A percentile compares a stretch with the other conserved stretches of the same genome.
phyloP scores from a whole-genome alignment of 2,329 filamentous ascomycete species.

The Teratosphaeria nubilosa region DNA sequence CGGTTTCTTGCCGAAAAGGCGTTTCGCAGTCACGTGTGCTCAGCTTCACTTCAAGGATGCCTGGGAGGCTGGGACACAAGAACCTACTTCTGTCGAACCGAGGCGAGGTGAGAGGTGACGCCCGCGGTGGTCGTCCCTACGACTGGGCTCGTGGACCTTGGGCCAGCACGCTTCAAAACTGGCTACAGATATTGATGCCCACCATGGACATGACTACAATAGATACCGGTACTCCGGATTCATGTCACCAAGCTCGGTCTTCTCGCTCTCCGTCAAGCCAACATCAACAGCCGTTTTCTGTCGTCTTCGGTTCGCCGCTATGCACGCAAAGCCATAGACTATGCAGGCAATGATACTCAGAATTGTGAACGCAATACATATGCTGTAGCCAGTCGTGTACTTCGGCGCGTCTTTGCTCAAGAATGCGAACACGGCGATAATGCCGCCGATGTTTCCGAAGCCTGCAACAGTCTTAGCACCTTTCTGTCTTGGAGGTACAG shows the following conservation, averaged over 20 bases:
- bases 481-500: background rate
- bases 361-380: conserved; percentile 64
- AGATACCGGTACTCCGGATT: conserved; percentile 52
- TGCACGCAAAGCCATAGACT: conserved; percentile 51
- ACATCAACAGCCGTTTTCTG: conserved; percentile 38
- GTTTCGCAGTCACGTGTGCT: background rate
- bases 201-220: conserved; percentile 17
- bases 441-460: conserved; percentile 41
- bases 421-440: conserved; percentile 44
- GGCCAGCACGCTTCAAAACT: background rate
- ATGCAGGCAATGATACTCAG: conserved; percentile 54
- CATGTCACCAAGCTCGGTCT: conserved; percentile 50
- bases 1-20: background rate
- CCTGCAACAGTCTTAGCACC: background rate
- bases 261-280: conserved; percentile 51
- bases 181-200: background rate
- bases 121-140: no score
- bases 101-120: no score
- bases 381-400: conserved; percentile 65
- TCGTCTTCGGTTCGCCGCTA: conserved; percentile 50
- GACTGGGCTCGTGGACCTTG: no score
- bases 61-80: background rate
- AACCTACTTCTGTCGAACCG: background rate
- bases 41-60: background rate
- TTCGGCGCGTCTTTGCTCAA: conserved; percentile 51